These are phyloP conservation scores for Fusarium pseudonygamai DNA, from an alignment of 2,329 filamentous ascomycete genomes.

Conservation along the genomic window DNA sequence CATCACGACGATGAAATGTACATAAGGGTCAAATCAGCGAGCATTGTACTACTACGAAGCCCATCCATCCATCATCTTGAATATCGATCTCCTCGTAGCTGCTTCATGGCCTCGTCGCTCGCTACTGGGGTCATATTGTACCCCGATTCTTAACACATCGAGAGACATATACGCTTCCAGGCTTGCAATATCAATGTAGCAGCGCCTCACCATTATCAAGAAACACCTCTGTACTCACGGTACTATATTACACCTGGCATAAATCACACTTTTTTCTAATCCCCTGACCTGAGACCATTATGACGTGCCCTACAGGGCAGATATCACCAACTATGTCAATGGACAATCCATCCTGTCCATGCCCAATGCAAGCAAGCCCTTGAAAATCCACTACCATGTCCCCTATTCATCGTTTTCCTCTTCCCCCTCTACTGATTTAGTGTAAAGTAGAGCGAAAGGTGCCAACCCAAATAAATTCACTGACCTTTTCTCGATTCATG, in stretches of 20 bases:
- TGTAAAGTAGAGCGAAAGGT: background rate
- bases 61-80: background rate
- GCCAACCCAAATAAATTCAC: background rate
- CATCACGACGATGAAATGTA: conserved; percentile 38
- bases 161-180: background rate
- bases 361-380: conserved; percentile 30
- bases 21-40: conserved; percentile 38
- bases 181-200: background rate
- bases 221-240: background rate
- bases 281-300: background rate
- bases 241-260: background rate
- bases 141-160: background rate
- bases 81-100: background rate
- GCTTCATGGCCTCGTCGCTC: background rate
- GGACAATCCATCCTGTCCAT: conserved; percentile 34
- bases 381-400: background rate
- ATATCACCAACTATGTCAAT: conserved; percentile 3
- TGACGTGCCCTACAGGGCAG: conserved; percentile 1
- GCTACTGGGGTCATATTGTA: background rate
- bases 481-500: background rate
- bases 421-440: background rate
- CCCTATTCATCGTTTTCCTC: background rate
- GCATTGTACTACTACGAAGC: conserved; percentile 35
- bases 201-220: background rate
- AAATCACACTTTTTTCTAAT: background rate